These are phyloP conservation scores for Yamadazyma blattariae DNA, from an alignment of 1,139 yeast genomes.

Conservation along the genomic window DNA sequence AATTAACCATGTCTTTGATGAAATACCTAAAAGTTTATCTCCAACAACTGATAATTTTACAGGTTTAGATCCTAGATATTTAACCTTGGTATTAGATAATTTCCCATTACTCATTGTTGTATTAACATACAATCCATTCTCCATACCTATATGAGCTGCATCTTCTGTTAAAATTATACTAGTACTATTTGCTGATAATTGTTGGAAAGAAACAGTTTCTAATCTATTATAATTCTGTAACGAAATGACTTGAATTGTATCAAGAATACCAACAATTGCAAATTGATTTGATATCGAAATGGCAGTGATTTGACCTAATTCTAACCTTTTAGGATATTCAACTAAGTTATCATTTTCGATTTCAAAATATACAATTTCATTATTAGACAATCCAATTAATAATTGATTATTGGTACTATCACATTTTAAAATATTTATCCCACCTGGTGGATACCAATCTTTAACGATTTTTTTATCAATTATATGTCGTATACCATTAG, in stretches of 20 bases:
- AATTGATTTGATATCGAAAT: slow-evolving; percentile 41
- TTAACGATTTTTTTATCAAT: slow-evolving; percentile 33
- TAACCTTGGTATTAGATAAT: slow-evolving; percentile 64
- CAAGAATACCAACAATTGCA: slow-evolving; percentile 70
- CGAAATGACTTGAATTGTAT: slow-evolving; percentile 70
- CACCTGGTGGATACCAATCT: slow-evolving; percentile 87
- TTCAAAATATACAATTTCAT: slow-evolving; percentile 82
- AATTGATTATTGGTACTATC: slow-evolving; percentile 68
- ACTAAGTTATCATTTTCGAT: slow-evolving; percentile 65
- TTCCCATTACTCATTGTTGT: slow-evolving; percentile 63
- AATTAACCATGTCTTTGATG: slow-evolving; percentile 40
- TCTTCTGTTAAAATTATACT: slow-evolving; percentile 40
- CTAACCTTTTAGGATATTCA: slow-evolving; percentile 66
- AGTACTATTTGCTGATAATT: slow-evolving; percentile 57
- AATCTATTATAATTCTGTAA: slow-evolving; percentile 62
- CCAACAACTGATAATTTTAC: slow-evolving; percentile 44
- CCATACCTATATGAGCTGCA: slow-evolving; percentile 72
- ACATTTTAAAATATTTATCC: slow-evolving; percentile 59
- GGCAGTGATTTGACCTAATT: slow-evolving; percentile 54
- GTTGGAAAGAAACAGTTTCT: slow-evolving; percentile 64
- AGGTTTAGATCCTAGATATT: slow-evolving; percentile 69
- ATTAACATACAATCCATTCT: slow-evolving; percentile 74
- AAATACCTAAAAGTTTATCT: slow-evolving; percentile 33
- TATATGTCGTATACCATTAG: slow-evolving; percentile 71
- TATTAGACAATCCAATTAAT: slow-evolving; percentile 65